Base-by-base conservation (phyloP, 177 flowering plant genomes). In the Tripterygium wilfordii region DNA sequence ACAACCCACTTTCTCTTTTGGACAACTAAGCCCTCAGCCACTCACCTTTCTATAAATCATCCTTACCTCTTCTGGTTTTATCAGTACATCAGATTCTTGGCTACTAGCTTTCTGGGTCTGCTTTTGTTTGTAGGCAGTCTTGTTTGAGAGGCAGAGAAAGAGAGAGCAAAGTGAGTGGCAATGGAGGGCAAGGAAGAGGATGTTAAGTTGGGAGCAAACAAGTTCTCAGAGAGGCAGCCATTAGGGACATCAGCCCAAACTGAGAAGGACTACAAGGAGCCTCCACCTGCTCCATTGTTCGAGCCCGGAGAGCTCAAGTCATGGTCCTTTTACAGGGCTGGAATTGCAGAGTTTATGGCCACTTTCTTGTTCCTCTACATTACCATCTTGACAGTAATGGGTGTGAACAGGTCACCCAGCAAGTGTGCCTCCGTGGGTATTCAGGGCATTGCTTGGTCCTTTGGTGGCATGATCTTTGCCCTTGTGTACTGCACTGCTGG, bases 141-240 rank as follows among this genome's bases (percentile, higher is more conserved):
- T 18, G 17, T 24, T 17, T 15, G 22, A 40, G 27, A 41, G 40
- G 51, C 25, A 44, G 42, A 12, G 0, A 24, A 44, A 37, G 45
- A 20, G 44, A 45, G 42, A 26, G 20, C n/a, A n/a, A n/a, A n/a
- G 26, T 20, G 48, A 60, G 63, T 18, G 42, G 32, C 2, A 56
- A 84, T 82, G 90, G 90, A 78, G 67, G 82, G 79, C 1, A 85
- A 79, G 51, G 95, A 85, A 35, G 95, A 85, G 48, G 95, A 85
- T 70, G 95, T 85, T 22, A 83, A 64, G 72, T 62, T 85, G 16
- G 95, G 95, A 65, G 95, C 95, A 7, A 85, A 80, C 86, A 83
- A 81, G 82, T 85, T 42, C 70, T 33, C 79, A 24, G 95, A 85
- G 65, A 78, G 84, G 65, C 95, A 85, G 57, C 88, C 88, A 0